A percentile compares a stretch with the other conserved stretches of the same genome.
phyloP scores from a whole-genome alignment of 768 basidiomycete species.

The Lentinula guzmanii region DNA sequence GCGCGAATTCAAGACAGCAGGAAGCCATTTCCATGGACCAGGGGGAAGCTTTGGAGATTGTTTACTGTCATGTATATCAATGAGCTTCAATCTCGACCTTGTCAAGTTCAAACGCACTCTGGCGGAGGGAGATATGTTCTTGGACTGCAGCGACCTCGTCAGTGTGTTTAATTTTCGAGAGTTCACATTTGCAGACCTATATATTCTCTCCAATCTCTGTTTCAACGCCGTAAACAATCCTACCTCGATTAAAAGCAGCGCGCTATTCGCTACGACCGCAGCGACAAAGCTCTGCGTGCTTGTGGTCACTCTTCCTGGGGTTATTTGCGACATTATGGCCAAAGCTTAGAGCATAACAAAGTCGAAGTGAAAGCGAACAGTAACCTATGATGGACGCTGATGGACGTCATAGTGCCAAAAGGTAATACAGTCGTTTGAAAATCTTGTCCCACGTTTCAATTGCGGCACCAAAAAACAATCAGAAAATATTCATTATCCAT shows the following conservation, averaged over 20 bases:
- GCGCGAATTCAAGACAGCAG: slow-evolving; percentile 34
- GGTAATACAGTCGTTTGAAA: too few species aligned
- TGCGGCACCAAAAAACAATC: too few species aligned
- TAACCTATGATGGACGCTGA: too few species aligned
- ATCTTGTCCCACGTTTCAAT: too few species aligned
- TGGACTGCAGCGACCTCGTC: slow-evolving; percentile 25
- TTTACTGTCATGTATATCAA: slow-evolving; percentile 25
- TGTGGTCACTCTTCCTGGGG: slow-evolving; percentile 28
- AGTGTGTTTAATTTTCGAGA: neutral
- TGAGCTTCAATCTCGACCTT: neutral
- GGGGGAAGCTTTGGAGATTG: slow-evolving; percentile 36
- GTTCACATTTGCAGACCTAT: slow-evolving; percentile 17
- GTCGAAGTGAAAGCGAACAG: neutral
- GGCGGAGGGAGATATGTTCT: slow-evolving; percentile 56
- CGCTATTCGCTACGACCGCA: slow-evolving; percentile 51
- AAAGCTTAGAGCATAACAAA: neutral
- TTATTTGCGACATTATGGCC: neutral
- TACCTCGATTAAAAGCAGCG: slow-evolving; percentile 39
- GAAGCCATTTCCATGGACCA: slow-evolving; percentile 46
- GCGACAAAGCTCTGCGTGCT: slow-evolving; percentile 52
- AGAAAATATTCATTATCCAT: too few species aligned
- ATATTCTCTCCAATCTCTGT: slow-evolving; percentile 50
- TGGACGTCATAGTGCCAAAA: too few species aligned
- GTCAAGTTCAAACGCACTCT: slow-evolving; percentile 28
- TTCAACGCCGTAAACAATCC: slow-evolving; percentile 53